Percentiles rank a stretch among this genome's conserved stretches.
These are phyloP conservation scores for Gossypium gossypioides DNA, from an alignment of 441 rosid species.

Conservation along the genomic window DNA sequence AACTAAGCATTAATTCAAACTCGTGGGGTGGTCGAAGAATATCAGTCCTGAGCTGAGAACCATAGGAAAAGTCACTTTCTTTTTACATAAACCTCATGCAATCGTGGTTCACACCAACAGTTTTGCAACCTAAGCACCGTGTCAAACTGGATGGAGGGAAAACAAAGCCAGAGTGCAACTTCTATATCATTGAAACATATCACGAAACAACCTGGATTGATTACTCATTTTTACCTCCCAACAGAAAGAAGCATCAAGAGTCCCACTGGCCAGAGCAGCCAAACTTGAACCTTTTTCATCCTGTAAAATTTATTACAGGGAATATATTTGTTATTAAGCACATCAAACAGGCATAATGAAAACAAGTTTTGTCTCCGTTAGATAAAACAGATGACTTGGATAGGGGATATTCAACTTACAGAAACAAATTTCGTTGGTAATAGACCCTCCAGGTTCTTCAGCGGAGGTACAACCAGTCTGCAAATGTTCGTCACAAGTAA, in stretches of 20 bases:
- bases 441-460: conserved; percentile 67
- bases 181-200: background rate
- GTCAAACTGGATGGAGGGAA: background rate
- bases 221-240: conserved; percentile 52
- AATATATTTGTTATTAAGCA: background rate
- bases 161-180: background rate
- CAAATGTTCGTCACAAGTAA: conserved; percentile 13
- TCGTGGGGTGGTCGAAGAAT: background rate
- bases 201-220: background rate
- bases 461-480: conserved; percentile 58
- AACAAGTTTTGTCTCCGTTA: background rate
- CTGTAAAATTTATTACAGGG: conserved; percentile 24
- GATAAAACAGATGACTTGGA: background rate
- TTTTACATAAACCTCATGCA: background rate
- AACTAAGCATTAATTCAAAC: background rate
- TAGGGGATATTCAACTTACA: conserved; percentile 33
- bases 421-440: conserved; percentile 32
- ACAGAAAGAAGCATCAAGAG: conserved; percentile 50
- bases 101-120: background rate
- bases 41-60: background rate
- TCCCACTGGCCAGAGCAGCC: conserved; percentile 37
- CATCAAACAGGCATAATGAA: background rate
- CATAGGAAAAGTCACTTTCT: background rate
- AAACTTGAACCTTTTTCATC: conserved; percentile 42
- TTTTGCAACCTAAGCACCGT: background rate